phyloP scores from a whole-genome alignment of 306 rosid species.

The Fragaria ananassa region DNA sequence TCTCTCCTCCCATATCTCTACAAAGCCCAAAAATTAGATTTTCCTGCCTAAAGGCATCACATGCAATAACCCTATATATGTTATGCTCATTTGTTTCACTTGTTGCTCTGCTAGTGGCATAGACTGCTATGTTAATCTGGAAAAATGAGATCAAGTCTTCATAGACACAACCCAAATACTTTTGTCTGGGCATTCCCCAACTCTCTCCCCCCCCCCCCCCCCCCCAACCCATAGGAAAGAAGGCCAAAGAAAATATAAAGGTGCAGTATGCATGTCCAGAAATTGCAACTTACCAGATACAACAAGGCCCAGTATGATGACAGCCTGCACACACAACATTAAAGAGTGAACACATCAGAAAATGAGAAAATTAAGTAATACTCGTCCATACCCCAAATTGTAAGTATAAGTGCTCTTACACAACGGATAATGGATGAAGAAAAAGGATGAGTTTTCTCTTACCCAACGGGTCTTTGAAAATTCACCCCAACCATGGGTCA shows the following conservation, averaged over 20 bases:
- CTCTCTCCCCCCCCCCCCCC: too few relatives aligned
- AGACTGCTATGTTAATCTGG: not conserved
- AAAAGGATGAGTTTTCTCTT: conserved; percentile 25
- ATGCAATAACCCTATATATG: not conserved
- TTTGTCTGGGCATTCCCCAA: not conserved
- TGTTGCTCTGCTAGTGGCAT: not conserved
- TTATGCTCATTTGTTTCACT: not conserved
- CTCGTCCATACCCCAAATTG: not conserved
- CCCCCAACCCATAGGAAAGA: not conserved
- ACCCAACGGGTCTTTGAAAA: conserved; percentile 90
- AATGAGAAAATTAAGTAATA: not conserved
- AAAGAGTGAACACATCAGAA: conserved; percentile 20
- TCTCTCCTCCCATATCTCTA: not conserved
- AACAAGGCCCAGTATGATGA: conserved; percentile 56
- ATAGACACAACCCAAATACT: not conserved
- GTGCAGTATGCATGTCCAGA: not conserved
- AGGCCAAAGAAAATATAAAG: not conserved
- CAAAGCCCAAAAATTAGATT: not conserved
- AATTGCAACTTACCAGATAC: conserved; percentile 64
- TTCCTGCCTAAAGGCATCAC: not conserved
- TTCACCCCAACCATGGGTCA: conserved; percentile 90
- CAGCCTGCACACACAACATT: conserved; percentile 65
- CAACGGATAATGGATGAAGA: not conserved
- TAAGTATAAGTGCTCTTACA: not conserved
- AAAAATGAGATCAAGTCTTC: not conserved